These are phyloP conservation scores for Alternaria viburni DNA, from an alignment of 2,329 filamentous ascomycete species.

Conservation along the genomic window DNA sequence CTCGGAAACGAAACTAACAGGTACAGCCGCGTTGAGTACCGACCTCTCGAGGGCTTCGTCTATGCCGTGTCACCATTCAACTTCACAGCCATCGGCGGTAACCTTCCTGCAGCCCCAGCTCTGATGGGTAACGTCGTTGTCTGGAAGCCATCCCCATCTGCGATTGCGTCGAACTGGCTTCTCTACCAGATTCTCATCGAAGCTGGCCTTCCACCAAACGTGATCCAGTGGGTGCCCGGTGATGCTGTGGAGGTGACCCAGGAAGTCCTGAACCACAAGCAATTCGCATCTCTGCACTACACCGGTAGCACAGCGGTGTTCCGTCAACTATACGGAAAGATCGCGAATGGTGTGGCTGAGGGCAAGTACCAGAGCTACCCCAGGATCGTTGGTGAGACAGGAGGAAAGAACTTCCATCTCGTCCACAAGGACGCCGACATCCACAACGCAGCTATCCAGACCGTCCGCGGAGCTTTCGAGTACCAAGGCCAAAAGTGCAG, in stretches of 20 bases:
- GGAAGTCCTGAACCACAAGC: conserved; percentile 73
- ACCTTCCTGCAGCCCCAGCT: conserved; percentile 81
- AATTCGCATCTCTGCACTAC: conserved; percentile 93
- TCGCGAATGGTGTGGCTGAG: conserved; percentile 79
- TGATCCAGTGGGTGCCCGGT: conserved; percentile 93
- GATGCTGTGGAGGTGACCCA: conserved; percentile 84
- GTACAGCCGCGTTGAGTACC: conserved; percentile 75
- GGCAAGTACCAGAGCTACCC: conserved; percentile 86
- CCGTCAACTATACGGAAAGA: conserved; percentile 84
- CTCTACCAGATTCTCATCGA: conserved; percentile 90
- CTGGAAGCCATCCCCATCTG: conserved; percentile 93
- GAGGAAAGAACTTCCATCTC: conserved; percentile 92
- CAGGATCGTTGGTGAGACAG: conserved; percentile 87
- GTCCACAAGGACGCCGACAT: conserved; percentile 79
- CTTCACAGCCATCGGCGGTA: conserved; percentile 93
- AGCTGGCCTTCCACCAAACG: conserved; percentile 84
- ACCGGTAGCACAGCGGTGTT: conserved; percentile 93
- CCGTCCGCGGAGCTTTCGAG: conserved; percentile 85
- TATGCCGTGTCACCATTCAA: conserved; percentile 96
- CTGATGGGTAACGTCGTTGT: conserved; percentile 93
- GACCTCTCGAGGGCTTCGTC: conserved; percentile 91
- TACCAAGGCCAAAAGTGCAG: conserved; percentile 93
- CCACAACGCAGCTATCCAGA: conserved; percentile 79
- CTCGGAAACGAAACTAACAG: conserved; percentile 23
- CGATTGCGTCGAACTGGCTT: conserved; percentile 89